These are phyloP conservation scores for Cicer judaicum DNA, from an alignment of 306 rosid genomes.

Conservation along the genomic window DNA sequence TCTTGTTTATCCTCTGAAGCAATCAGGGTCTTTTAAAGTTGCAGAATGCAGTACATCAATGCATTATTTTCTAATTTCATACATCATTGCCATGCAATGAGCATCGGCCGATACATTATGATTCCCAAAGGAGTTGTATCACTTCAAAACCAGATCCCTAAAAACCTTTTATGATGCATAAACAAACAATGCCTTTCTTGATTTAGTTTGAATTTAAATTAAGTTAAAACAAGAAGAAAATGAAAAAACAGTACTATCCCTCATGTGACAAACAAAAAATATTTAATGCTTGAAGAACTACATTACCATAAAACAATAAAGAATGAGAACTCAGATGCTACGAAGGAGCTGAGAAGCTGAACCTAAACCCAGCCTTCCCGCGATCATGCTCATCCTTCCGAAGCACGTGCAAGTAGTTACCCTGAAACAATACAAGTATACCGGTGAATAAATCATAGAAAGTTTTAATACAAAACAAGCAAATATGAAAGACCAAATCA, in stretches of 20 bases:
- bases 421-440: conserved; percentile 54
- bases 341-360: conserved; percentile 81
- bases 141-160: conserved; percentile 17
- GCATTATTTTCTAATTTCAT: conserved; percentile 2
- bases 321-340: conserved; percentile 42
- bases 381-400: conserved; percentile 72
- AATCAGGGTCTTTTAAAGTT: conserved; percentile 21
- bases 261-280: background rate
- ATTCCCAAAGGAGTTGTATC: background rate
- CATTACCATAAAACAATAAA: conserved; percentile 25
- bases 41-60: conserved; percentile 1
- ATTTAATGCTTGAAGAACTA: conserved; percentile 10
- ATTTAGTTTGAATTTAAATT: conserved; percentile 38
- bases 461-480: conserved; percentile 18
- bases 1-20: background rate
- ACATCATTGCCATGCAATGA: conserved; percentile 2
- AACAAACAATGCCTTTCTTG: conserved; percentile 40
- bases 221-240: conserved; percentile 36
- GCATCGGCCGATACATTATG: conserved; percentile 32
- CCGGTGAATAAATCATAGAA: conserved; percentile 33
- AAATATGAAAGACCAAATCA: conserved; percentile 3
- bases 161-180: conserved; percentile 1
- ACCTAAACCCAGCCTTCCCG: conserved; percentile 83
- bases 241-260: background rate
- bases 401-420: conserved; percentile 74